Base-by-base conservation (phyloP, 306 rosid genomes). In the Dalbergia oliveri region DNA sequence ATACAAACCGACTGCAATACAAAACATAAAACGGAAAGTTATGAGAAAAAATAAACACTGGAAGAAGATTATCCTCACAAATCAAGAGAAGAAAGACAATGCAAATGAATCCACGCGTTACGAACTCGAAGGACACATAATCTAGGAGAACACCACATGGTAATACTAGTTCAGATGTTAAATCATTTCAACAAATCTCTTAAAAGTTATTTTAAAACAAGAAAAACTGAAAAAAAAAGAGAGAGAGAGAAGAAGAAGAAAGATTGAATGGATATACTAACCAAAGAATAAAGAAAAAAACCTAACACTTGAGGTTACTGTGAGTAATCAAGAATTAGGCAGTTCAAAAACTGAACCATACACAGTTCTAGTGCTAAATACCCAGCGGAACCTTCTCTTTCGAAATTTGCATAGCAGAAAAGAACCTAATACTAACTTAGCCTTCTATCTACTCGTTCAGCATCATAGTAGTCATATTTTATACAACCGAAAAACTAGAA, bases 1-100 rank as follows among this genome's bases (percentile, higher is more conserved):
- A 89, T 80, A 95, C 99, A 84, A 95, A 95, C 9, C 98, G 99
- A 71, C 99, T 95, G 95, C 91, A 86, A 78, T 59, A 76, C 39
- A 62, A 49, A 39, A 61, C 31, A 54, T 34, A 54, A 19, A 45
- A 86, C 43, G 18, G 44, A 65, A 1, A 13, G 23, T 19, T 5
- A 66, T 64, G 58, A 73, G 54, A 37, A 75, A 41, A 43, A 75
- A 41, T 9, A 15, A 67, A 37, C 11, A 23, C 10, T 31, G 47
- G 50, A 85, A 21, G 14, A 31, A 39, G 33, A 47, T 34, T 58
- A 57, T 18, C 76, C 51, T 35, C 58, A 33, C 15, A 14, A 15
- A 86, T 19, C 11, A 26, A 9, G 56, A 26, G 61, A 74, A 74
- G 41, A 31, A 66, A 31, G 64, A 49, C 31, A 76, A 57, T 23